Base-by-base conservation (phyloP, 208 protist genomes). In the Wallacemonas collosoma region DNA sequence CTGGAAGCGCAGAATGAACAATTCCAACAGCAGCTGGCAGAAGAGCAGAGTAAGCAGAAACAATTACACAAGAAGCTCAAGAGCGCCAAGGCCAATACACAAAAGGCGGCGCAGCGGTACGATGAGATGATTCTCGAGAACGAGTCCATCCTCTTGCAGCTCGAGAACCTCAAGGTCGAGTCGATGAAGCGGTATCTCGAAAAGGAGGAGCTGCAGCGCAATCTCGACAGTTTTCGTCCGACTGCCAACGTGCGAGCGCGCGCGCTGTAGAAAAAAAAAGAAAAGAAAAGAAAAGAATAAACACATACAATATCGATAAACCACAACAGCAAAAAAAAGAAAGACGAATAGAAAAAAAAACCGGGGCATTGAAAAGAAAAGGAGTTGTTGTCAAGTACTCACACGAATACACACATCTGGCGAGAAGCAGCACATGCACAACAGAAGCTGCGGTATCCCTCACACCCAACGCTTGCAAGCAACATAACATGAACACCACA, bases 41-140 rank as follows among this genome's bases (percentile, higher is more conserved):
- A 93, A 39, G 90, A 97, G 72, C 93, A 95, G 26, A 77, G 73
- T 35, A 90, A 92, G 65, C 87, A 95, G 71, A 88, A 93, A 60
- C 41, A 78, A 51, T 80, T 95, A 63, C 83, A 90, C 53, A 95
- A 97, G 81, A 94, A 95, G 75, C 72, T 97, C 12, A 97, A 97
- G 76, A 86, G 64, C 35, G 87, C 93, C 71, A 93, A 92, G 80
- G 75, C 82, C 2, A 83, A 79, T 38, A 81, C 93, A 12, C 82
- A 85, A 58, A 97, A 95, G 80, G 88, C 80, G 26, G 90, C 88
- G 26, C 93, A 97, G 73, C 87, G 89, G 45, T 97, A 95, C 76
- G 93, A 97, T 72, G 93, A 97, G 78, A 94, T 97, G 88, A 94
- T 97, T 58, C 73, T 97, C 15, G 90, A 97, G 69, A 97, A 97